These are phyloP conservation scores for Cyberlindnera lachancei DNA, from an alignment of 805 yeast genomes.

Conservation along the genomic window DNA sequence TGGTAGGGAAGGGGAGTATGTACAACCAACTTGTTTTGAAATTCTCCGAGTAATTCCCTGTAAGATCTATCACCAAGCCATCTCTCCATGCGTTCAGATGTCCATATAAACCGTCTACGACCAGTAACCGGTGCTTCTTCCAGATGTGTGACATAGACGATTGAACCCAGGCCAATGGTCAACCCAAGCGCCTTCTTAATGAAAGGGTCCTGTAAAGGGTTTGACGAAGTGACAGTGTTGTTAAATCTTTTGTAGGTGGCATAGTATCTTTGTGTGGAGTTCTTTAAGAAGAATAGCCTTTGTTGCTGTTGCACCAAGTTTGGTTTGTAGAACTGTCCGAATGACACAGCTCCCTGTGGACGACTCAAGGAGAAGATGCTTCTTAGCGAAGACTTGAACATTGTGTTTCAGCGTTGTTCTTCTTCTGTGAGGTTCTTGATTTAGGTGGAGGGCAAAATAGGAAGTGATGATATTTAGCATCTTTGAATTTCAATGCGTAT, in stretches of 20 bases:
- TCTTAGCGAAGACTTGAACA: no score
- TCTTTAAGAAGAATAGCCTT: constrained; percentile 5
- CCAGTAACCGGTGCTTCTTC: constrained; percentile 80
- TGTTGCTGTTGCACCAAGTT: constrained; percentile 3
- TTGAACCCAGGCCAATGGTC: constrained; percentile 26
- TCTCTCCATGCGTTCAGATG: constrained; percentile 57
- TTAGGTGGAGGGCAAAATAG: no score
- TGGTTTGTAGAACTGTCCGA: constrained; percentile 7
- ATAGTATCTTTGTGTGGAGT: constrained; percentile 16
- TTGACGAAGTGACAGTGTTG: constrained; percentile 10
- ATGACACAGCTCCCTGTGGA: not conserved
- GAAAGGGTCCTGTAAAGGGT: constrained; percentile 20
- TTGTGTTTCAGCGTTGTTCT: no score
- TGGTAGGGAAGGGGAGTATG: no score
- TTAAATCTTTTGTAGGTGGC: constrained; percentile 34
- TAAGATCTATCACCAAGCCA: constrained; percentile 61
- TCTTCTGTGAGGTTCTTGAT: no score
- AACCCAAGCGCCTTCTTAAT: constrained; percentile 26
- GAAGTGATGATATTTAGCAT: no score
- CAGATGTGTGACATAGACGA: constrained; percentile 44
- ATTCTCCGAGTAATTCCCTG: constrained; percentile 49
- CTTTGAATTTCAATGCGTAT: no score
- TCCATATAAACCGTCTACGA: constrained; percentile 63
- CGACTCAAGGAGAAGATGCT: no score
- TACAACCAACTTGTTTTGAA: no score